phyloP scores from a whole-genome alignment of 345 rosid species.

The Euclidium syriacum region DNA sequence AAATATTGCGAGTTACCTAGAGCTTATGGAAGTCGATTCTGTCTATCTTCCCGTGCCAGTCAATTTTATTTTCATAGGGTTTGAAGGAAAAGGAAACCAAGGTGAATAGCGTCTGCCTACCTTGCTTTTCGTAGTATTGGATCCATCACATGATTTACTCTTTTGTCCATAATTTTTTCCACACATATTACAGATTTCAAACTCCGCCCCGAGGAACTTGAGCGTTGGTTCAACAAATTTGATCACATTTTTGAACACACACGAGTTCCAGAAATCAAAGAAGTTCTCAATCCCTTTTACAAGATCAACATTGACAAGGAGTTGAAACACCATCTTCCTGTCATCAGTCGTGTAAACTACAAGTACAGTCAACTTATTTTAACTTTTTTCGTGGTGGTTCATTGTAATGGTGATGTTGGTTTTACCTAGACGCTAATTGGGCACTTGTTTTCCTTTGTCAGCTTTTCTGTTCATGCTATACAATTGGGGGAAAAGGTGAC shows the following conservation, averaged over 20 bases:
- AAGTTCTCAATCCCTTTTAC: conserved; percentile 70
- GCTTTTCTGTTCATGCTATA: conserved; percentile 89
- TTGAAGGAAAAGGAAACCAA: conserved; percentile 95
- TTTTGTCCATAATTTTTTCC: conserved; percentile 14
- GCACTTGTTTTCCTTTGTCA: conserved; percentile 30
- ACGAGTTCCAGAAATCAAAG: conserved; percentile 67
- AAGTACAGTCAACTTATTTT: conserved; percentile 46
- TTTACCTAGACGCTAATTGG: conserved; percentile 5
- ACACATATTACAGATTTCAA: conserved; percentile 49
- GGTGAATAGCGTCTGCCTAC: conserved; percentile 37
- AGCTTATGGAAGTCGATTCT: conserved; percentile 85
- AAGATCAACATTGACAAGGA: conserved; percentile 55
- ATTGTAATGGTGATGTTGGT: conserved; percentile 3
- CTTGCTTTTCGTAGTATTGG: background rate
- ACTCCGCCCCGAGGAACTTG: conserved; percentile 79
- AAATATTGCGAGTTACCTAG: conserved; percentile 76
- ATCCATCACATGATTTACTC: conserved; percentile 3
- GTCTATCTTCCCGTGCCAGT: conserved; percentile 88
- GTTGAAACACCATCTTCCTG: conserved; percentile 68
- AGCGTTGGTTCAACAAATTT: conserved; percentile 89
- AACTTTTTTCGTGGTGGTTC: background rate
- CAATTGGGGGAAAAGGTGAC: conserved; percentile 92
- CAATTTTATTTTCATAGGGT: conserved; percentile 90
- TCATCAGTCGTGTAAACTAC: conserved; percentile 71
- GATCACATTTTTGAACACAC: conserved; percentile 94